Evolutionary conservation across 1,284 basidiomycete species (phyloP).

Genomic region (Calocybe gambosa): DNA sequence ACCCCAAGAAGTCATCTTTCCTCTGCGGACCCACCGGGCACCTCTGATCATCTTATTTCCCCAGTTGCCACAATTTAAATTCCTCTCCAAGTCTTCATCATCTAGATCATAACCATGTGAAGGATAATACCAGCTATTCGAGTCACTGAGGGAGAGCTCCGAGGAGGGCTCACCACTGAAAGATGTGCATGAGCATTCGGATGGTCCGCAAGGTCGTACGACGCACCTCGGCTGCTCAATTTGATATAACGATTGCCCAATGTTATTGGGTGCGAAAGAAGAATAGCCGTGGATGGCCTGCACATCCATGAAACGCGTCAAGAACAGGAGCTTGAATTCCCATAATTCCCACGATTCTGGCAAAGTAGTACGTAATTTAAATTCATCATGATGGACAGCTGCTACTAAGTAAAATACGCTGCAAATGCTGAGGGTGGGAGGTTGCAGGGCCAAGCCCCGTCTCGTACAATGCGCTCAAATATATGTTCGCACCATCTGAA

Average conservation of each 20-base stretch:
- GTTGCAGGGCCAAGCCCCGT: conserved; percentile 52
- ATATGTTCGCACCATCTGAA: conserved; percentile 46
- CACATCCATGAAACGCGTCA: conserved; percentile 19
- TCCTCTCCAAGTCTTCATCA: conserved; percentile 44
- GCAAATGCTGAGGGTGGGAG: conserved; percentile 34
- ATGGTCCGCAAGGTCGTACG: conserved; percentile 7
- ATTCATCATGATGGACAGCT: conserved; percentile 1
- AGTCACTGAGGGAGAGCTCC: conserved; percentile 55
- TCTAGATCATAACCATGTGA: conserved; percentile 60
- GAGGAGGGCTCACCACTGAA: conserved; percentile 26
- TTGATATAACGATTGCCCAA: conserved; percentile 10
- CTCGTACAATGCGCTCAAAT: conserved; percentile 43
- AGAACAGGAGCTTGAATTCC: conserved; percentile 10
- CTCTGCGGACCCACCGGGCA: conserved; percentile 68
- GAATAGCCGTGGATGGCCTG: conserved; percentile 9
- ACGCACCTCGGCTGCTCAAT: conserved; percentile 24
- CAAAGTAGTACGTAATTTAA: background rate
- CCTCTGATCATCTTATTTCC: conserved; percentile 64
- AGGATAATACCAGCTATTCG: conserved; percentile 74
- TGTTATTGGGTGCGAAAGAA: conserved; percentile 1
- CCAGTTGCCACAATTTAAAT: conserved; percentile 64
- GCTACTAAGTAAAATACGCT: conserved; percentile 27
- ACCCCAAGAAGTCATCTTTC: conserved; percentile 74
- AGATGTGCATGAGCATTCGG: conserved; percentile 10
- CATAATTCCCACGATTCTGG: background rate